These are phyloP conservation scores for Aspergillus fumigatiaffinis DNA, from an alignment of 2,329 filamentous ascomycete genomes.

Conservation along the genomic window DNA sequence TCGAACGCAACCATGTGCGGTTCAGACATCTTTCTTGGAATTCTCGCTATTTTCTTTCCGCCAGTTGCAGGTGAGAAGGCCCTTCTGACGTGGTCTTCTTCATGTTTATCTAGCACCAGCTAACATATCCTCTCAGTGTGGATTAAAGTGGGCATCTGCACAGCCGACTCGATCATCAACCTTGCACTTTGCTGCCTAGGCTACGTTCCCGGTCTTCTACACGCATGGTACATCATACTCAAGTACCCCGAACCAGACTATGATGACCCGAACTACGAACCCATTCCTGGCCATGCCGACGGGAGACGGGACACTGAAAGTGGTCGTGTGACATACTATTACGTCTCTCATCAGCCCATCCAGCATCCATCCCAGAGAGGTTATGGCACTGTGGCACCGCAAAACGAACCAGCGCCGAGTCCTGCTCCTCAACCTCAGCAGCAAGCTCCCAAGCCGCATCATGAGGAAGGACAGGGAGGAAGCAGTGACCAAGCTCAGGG, in stretches of 20 bases:
- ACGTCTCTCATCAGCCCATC: slow-evolving; percentile 55
- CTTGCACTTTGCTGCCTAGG: slow-evolving; percentile 79
- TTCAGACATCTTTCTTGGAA: slow-evolving; percentile 58
- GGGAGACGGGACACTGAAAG: slow-evolving; percentile 35
- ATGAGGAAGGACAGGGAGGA: slow-evolving; percentile 20
- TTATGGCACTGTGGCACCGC: slow-evolving; percentile 40
- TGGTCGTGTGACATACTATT: slow-evolving; percentile 68
- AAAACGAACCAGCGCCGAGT: slow-evolving; percentile 13
- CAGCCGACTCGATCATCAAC: slow-evolving; percentile 90
- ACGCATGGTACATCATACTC: slow-evolving; percentile 97
- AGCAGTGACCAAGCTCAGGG: slow-evolving; percentile 33
- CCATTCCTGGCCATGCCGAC: slow-evolving; percentile 54
- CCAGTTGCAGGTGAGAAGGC: slow-evolving; percentile 50
- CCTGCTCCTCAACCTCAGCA: slow-evolving; percentile 5
- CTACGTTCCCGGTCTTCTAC: slow-evolving; percentile 80
- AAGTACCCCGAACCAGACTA: slow-evolving; percentile 73
- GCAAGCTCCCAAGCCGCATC: slow-evolving; percentile 18
- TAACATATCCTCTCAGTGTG: slow-evolving; percentile 60
- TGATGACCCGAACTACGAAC: slow-evolving; percentile 60
- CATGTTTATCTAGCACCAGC: slow-evolving; percentile 27
- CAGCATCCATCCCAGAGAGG: slow-evolving; percentile 30
- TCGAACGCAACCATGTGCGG: slow-evolving; percentile 48
- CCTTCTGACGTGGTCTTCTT: neutral
- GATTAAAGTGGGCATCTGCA: slow-evolving; percentile 94
- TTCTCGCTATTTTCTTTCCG: slow-evolving; percentile 60